Evolutionary conservation across 108 stramenopile genomes (phyloP).

Genomic region (Schizochytrium sp.): DNA sequence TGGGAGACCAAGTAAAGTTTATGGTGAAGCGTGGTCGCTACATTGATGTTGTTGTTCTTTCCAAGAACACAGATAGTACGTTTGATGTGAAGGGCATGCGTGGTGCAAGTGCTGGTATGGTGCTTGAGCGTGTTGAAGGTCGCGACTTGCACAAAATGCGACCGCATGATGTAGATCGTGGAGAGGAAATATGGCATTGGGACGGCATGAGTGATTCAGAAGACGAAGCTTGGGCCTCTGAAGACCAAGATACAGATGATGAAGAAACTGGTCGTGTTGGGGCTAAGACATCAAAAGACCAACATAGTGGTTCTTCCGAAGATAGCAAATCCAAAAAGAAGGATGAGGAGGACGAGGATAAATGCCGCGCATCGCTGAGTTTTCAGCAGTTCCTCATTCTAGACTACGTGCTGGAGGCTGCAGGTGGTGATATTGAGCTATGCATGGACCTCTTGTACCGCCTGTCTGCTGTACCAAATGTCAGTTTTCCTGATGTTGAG

Average conservation of each 20-base stretch:
- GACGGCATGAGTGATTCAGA: slow-evolving; percentile 64
- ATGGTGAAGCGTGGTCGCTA: slow-evolving; percentile 43
- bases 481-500: slow-evolving; percentile 23
- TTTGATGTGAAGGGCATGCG: slow-evolving; percentile 60
- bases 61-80: slow-evolving; percentile 58
- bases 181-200: slow-evolving; percentile 68
- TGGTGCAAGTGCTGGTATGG: not conserved
- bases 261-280: not conserved
- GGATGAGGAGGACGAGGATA: slow-evolving; percentile 57
- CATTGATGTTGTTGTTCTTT: slow-evolving; percentile 58
- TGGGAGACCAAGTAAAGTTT: slow-evolving; percentile 41
- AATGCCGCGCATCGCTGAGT: not conserved
- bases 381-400: slow-evolving; percentile 63
- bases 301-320: not conserved
- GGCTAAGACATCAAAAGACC: not conserved
- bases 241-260: not conserved
- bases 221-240: slow-evolving; percentile 63
- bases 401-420: slow-evolving; percentile 56
- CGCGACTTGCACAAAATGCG: slow-evolving; percentile 42
- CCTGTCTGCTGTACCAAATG: slow-evolving; percentile 49
- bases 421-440: not conserved
- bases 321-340: slow-evolving; percentile 3
- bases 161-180: slow-evolving; percentile 12
- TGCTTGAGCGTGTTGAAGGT: slow-evolving; percentile 53
- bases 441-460: slow-evolving; percentile 54